Percentiles rank a stretch among this genome's conserved stretches.
These are phyloP conservation scores for Niebla homalea DNA, from an alignment of 495 filamentous ascomycete genomes.

Conservation along the genomic window DNA sequence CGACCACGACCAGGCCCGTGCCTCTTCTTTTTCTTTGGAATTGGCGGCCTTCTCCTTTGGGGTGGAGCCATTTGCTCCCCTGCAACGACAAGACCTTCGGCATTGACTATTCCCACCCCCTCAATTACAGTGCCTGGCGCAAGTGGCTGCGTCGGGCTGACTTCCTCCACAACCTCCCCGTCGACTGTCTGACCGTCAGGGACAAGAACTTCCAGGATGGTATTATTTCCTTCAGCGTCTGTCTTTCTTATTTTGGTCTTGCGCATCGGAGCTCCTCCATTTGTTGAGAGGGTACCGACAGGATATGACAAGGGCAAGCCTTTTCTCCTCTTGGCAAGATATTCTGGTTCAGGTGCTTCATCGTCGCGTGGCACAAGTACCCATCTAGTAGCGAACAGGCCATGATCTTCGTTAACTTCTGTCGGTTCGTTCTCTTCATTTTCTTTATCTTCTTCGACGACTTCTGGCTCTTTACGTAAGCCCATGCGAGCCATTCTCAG, in stretches of 20 bases:
- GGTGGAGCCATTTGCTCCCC: conserved; percentile 33
- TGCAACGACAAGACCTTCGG: conserved; percentile 47
- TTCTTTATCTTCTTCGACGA: conserved; percentile 26
- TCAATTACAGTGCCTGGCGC: conserved; percentile 47
- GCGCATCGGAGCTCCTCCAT: conserved; percentile 40
- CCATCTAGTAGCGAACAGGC: conserved; percentile 44
- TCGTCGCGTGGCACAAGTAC: conserved; percentile 60
- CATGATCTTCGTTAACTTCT: conserved; percentile 27
- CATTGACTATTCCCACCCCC: conserved; percentile 47
- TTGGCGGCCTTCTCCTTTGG: conserved; percentile 48
- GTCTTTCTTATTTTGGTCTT: conserved; percentile 65
- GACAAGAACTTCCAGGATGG: conserved; percentile 67
- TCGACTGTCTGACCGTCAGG: conserved; percentile 70
- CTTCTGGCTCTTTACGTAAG: conserved; percentile 25
- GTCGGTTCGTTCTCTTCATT: conserved; percentile 39
- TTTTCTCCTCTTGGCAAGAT: conserved; percentile 75
- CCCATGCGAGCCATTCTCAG: conserved; percentile 59
- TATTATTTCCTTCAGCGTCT: conserved; percentile 65
- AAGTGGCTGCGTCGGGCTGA: conserved; percentile 30
- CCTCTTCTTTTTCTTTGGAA: conserved; percentile 63
- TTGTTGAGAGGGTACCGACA: conserved; percentile 23
- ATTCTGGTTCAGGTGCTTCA: conserved; percentile 64
- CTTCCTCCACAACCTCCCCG: conserved; percentile 61
- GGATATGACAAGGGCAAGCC: conserved; percentile 46
- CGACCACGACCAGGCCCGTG: conserved; percentile 48